phyloP scores from a whole-genome alignment of 768 basidiomycete species.

The Boletales sp. region DNA sequence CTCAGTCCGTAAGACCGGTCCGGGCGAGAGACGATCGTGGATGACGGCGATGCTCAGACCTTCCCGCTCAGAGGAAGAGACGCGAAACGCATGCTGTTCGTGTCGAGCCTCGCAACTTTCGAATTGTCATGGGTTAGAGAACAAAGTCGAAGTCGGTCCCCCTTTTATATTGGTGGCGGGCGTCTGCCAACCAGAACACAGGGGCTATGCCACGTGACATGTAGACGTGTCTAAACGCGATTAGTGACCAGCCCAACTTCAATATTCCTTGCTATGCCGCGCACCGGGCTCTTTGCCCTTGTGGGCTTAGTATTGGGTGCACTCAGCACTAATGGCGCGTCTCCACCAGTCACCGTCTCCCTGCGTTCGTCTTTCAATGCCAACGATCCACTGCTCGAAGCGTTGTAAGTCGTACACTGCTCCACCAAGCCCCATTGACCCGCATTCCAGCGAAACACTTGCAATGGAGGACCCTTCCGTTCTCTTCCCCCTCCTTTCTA shows the following conservation, averaged over 20 bases:
- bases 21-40: constrained; percentile 28
- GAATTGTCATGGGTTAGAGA: constrained; percentile 19
- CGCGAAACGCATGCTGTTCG: constrained; percentile 20
- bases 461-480: constrained; percentile 64
- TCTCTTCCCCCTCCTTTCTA: constrained; percentile 71
- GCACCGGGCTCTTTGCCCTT: constrained; percentile 13
- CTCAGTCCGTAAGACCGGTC: constrained; percentile 26
- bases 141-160: no score
- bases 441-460: constrained; percentile 68
- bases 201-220: constrained; percentile 17
- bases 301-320: constrained; percentile 13
- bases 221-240: constrained; percentile 16
- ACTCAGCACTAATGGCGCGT: constrained; percentile 17
- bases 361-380: constrained; percentile 27
- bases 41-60: constrained; percentile 31
- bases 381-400: constrained; percentile 28
- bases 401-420: constrained; percentile 20
- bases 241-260: neutral
- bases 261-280: constrained; percentile 7
- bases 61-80: constrained; percentile 31
- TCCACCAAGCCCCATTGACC: constrained; percentile 1
- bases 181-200: constrained; percentile 4
- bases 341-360: constrained; percentile 29
- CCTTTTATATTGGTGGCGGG: constrained; percentile 17
- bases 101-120: constrained; percentile 30